Percentiles rank a stretch among this genome's conserved stretches.
These are phyloP conservation scores for Teratosphaeria zuluensis DNA, from an alignment of 2,329 filamentous ascomycete genomes.

Conservation along the genomic window DNA sequence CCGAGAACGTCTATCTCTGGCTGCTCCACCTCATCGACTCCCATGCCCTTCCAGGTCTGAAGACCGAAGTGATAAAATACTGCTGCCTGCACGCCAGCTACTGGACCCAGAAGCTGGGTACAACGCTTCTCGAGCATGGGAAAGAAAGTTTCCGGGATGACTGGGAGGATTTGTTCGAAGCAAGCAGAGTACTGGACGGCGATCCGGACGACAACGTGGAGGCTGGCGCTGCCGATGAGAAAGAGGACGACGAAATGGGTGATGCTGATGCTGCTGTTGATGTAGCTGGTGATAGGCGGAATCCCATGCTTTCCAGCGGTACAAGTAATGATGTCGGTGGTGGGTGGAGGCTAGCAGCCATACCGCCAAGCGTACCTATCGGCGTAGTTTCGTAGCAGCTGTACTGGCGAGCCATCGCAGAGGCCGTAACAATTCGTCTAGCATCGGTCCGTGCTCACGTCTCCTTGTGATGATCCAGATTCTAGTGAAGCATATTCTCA, in stretches of 20 bases:
- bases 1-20: slow-evolving; percentile 41
- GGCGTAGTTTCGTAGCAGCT: slow-evolving; percentile 1
- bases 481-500: too few relatives aligned
- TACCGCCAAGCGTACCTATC: slow-evolving; percentile 1
- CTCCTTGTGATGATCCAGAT: too few relatives aligned
- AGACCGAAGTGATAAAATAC: slow-evolving; percentile 16
- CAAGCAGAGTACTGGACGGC: slow-evolving; percentile 11
- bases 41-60: slow-evolving; percentile 18
- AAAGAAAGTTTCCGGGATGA: slow-evolving; percentile 15
- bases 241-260: neutral
- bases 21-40: slow-evolving; percentile 36
- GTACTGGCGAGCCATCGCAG: neutral
- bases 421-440: too few relatives aligned
- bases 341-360: slow-evolving; percentile 1
- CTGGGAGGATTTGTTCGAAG: slow-evolving; percentile 27
- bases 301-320: neutral
- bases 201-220: neutral
- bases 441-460: too few relatives aligned
- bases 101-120: slow-evolving; percentile 30
- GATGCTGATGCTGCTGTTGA: neutral
- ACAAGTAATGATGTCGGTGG: neutral
- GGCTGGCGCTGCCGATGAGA: neutral
- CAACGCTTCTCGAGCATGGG: slow-evolving; percentile 19
- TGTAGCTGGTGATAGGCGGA: neutral
- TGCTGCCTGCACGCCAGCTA: slow-evolving; percentile 29